Conservation (phyloP, 768 basidiomycete genomes). For the Serendipita sp. region DNA sequence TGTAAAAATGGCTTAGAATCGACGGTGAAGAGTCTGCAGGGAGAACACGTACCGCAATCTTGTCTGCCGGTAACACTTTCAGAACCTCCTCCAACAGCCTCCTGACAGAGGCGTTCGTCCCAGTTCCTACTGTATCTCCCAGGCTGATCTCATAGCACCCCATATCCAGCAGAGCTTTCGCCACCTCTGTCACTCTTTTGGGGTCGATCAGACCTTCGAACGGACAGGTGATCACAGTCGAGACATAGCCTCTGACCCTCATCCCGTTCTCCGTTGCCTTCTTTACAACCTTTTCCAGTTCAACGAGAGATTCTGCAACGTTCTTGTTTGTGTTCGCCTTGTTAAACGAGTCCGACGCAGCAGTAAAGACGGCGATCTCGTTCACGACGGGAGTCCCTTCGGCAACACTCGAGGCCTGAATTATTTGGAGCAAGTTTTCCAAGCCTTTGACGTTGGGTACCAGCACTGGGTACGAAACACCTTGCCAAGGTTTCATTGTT, state of each 20-base stretch:
- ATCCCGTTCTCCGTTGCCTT: conserved; percentile 44
- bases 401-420: conserved; percentile 21
- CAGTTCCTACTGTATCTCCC: conserved; percentile 83
- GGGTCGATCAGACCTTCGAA: conserved; percentile 66
- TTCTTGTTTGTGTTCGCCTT: conserved; percentile 72
- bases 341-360: conserved; percentile 75
- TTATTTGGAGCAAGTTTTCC: conserved; percentile 44
- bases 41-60: conserved; percentile 43
- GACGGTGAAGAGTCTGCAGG: not conserved
- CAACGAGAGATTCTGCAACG: conserved; percentile 48
- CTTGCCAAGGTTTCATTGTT: conserved; percentile 32
- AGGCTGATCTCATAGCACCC: conserved; percentile 88
- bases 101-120: conserved; percentile 50
- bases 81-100: conserved; percentile 56
- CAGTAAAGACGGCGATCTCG: conserved; percentile 80
- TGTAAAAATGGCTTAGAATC: conserved; percentile 12
- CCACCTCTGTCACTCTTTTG: conserved; percentile 45
- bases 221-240: conserved; percentile 61
- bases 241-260: conserved; percentile 70
- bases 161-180: conserved; percentile 62
- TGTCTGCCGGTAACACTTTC: conserved; percentile 39
- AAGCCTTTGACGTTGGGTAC: conserved; percentile 69
- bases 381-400: conserved; percentile 34
- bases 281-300: conserved; percentile 43
- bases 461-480: conserved; percentile 60